These are phyloP conservation scores for Aspergillus phoenicis DNA, from an alignment of 2,329 filamentous ascomycete genomes.

Conservation along the genomic window DNA sequence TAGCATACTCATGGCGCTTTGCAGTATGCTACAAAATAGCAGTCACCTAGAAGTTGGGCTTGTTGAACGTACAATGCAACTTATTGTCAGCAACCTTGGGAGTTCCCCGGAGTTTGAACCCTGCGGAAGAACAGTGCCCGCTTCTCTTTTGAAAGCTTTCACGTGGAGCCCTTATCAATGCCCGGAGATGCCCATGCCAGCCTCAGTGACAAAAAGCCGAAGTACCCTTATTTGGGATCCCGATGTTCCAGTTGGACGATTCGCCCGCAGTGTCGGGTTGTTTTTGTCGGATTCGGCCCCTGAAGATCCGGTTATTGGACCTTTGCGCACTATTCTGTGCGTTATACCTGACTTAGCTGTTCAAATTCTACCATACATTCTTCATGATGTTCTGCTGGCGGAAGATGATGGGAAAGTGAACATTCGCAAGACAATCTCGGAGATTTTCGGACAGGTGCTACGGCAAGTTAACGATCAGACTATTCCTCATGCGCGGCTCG, in stretches of 20 bases:
- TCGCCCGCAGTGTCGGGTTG: conserved; percentile 39
- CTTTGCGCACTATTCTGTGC: conserved; percentile 67
- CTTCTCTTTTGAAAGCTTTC: conserved; percentile 42
- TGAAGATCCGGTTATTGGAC: conserved; percentile 68
- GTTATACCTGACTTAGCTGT: conserved; percentile 71
- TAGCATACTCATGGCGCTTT: conserved; percentile 64
- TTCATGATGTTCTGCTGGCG: conserved; percentile 76
- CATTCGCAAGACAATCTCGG: conserved; percentile 66
- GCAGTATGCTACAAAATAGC: conserved; percentile 62
- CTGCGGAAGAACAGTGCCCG: conserved; percentile 41
- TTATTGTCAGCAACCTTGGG: conserved; percentile 42
- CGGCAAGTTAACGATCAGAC: conserved; percentile 43
- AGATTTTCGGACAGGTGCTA: conserved; percentile 67
- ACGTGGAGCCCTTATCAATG: conserved; percentile 47
- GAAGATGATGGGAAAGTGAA: conserved; percentile 65
- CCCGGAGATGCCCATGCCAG: conserved; percentile 32
- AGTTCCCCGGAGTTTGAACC: conserved; percentile 33
- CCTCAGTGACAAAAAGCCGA: conserved; percentile 23
- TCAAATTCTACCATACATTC: conserved; percentile 76
- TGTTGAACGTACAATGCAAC: conserved; percentile 49
- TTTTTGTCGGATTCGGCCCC: conserved; percentile 62
- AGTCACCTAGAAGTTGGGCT: conserved; percentile 51
- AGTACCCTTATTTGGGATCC: conserved; percentile 22
- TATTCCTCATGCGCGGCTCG: conserved; percentile 67
- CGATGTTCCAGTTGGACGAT: conserved; percentile 30